Conservation (phyloP, 2,329 filamentous ascomycete species). For the Tolypocladium amazonense region DNA sequence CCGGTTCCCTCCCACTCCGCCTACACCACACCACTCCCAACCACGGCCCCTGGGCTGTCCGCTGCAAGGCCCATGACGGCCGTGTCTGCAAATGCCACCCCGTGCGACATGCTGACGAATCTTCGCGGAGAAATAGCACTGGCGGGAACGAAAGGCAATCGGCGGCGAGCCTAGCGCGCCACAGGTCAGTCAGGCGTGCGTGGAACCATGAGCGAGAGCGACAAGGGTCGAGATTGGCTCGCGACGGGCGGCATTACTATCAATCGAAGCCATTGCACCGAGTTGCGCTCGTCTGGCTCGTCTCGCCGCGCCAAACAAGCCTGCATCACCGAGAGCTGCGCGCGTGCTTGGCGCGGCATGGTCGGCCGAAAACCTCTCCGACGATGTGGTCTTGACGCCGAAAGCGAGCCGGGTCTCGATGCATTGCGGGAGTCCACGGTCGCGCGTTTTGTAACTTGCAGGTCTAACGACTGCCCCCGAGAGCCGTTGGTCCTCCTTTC, state of each 20-base stretch:
- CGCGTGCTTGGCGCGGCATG: background rate
- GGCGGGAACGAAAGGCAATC: background rate
- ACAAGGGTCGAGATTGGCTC: background rate
- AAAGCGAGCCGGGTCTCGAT: background rate
- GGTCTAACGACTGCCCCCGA: background rate
- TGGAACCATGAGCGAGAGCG: background rate
- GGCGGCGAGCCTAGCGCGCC: background rate
- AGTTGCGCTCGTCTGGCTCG: background rate
- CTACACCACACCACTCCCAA: background rate
- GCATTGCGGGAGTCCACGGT: background rate
- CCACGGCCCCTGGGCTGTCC: background rate
- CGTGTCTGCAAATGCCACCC: background rate
- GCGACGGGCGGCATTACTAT: background rate
- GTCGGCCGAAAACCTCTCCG: background rate
- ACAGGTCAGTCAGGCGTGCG: background rate
- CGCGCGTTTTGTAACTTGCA: background rate
- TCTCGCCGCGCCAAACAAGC: background rate
- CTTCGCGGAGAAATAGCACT: background rate
- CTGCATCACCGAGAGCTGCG: background rate
- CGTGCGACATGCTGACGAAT: background rate
- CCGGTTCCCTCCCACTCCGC: no score
- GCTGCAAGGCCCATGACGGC: background rate
- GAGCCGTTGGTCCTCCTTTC: background rate
- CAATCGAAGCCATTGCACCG: background rate
- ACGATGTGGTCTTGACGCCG: background rate